Conservation (phyloP, 2,329 filamentous ascomycete species). For the Epichloe sylvatica region DNA sequence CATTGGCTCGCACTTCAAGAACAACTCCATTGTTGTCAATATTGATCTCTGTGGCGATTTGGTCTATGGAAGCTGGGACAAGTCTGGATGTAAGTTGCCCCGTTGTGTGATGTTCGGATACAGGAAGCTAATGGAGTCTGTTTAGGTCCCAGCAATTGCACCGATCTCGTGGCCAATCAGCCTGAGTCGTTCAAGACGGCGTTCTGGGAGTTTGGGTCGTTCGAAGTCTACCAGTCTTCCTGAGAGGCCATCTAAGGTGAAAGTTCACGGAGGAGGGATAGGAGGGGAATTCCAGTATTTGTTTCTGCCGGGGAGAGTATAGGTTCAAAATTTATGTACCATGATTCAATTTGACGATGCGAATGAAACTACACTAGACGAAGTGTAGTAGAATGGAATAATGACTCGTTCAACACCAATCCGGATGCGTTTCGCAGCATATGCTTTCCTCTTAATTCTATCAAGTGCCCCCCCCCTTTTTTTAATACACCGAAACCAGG, state of each 20-base stretch:
- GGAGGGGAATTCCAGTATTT: too few species aligned
- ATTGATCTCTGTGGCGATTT: conserved; percentile 50
- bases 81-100: conserved; percentile 28
- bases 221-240: conserved; percentile 38
- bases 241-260: background rate
- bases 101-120: background rate
- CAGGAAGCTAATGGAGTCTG: background rate
- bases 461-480: background rate
- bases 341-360: too few species aligned
- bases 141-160: conserved; percentile 40
- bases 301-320: too few species aligned
- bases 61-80: conserved; percentile 31
- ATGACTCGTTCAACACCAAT: too few species aligned
- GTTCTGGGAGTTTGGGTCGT: conserved; percentile 51
- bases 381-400: too few species aligned
- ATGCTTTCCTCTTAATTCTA: background rate
- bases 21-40: conserved; percentile 52
- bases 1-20: conserved; percentile 44
- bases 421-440: background rate
- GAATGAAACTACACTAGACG: too few species aligned
- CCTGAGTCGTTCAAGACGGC: conserved; percentile 42
- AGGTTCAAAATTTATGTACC: too few species aligned
- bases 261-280: too few species aligned
- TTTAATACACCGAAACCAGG: background rate
- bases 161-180: conserved; percentile 42